Evolutionary conservation across 2,329 filamentous ascomycete species (phyloP), one percentile per base, ranked within the genome.

Genomic region (Bipolaris zeicola): DNA sequence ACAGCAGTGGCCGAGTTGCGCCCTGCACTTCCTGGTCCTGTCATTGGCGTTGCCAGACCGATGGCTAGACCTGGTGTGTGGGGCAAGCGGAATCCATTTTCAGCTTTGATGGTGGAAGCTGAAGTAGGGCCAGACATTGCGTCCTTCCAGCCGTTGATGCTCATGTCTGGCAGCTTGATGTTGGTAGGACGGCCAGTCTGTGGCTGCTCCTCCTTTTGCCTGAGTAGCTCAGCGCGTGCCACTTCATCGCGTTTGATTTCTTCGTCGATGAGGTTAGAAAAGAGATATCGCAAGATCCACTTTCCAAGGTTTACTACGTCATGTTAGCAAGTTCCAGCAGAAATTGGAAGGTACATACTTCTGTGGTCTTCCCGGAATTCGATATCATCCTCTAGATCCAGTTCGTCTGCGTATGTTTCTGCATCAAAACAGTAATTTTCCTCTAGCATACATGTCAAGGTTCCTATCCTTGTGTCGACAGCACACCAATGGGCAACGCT

Each of bases 351-450:
- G 57, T 3, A 75, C 87, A 71, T 83, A 94, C 91, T 96, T 79
- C 95, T 87, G 78, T 98, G 94, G 67, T 99, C 95, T 67, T 98
- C 94, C 55, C 89, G 83, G 70, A 96, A 96, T 11, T 93, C 89
- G 16, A 90, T 81, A n/a, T 85, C 81, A 60, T 92, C 88, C 10
- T 89, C 84, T 52, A 94, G 66, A 38, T 87, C 82, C 34, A 96
- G 80, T 76, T 98, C 93, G 72, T 99, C 95, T 1, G 92, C 94
- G 73, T 99, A 99, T 76, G 96, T 90, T 71, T 99, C 95, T 14
- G 93, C 95, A 76, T 99, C 95, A 67, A 99, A 99, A 74, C 93
- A 97, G 66, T 96, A 96, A 69, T 95, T 96, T 38, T 93, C 91
- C 71, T 99, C 95, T 16, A 99, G 77, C 16, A 96, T 89, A 3